Evolutionary conservation across 192 early-diverging fungal genomes (phyloP).

Genomic region (Haplosporangium gracile): DNA sequence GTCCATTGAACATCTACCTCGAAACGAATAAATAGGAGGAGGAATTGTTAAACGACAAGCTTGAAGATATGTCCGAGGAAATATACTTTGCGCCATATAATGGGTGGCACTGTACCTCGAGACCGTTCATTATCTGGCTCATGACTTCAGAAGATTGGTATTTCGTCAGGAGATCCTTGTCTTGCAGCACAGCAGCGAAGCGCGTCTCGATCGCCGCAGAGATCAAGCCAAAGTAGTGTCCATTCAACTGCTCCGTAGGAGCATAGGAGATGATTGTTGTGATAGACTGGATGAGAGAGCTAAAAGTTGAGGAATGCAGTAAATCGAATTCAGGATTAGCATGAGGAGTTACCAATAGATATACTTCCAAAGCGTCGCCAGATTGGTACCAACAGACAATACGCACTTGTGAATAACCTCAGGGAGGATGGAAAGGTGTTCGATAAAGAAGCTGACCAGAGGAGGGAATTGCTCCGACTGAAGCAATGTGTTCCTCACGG

Average conservation of each 20-base stretch:
- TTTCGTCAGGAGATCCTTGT: conserved; percentile 67
- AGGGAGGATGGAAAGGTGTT: conserved; percentile 69
- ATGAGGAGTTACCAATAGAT: not conserved
- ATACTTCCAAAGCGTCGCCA: not conserved
- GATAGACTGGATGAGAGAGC: conserved; percentile 74
- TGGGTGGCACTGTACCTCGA: conserved; percentile 65
- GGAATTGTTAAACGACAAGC: not conserved
- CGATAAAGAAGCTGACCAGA: conserved; percentile 72
- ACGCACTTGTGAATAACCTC: conserved; percentile 71
- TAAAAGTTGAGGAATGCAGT: conserved; percentile 23
- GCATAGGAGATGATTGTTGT: conserved; percentile 71
- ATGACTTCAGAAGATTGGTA: conserved; percentile 70
- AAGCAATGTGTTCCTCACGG: conserved; percentile 62
- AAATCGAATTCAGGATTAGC: not conserved
- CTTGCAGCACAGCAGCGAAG: conserved; percentile 65
- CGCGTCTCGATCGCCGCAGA: conserved; percentile 72
- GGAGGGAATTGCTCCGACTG: conserved; percentile 68
- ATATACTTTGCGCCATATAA: not conserved
- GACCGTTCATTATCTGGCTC: conserved; percentile 70
- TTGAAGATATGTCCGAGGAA: not conserved
- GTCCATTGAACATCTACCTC: conserved; percentile 79
- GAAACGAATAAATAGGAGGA: not conserved
- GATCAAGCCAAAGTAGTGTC: conserved; percentile 72
- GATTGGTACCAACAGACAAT: not conserved
- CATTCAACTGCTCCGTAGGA: conserved; percentile 57